These are phyloP conservation scores for Termitomyces sp. DNA, from an alignment of 768 basidiomycete genomes.

Conservation along the genomic window DNA sequence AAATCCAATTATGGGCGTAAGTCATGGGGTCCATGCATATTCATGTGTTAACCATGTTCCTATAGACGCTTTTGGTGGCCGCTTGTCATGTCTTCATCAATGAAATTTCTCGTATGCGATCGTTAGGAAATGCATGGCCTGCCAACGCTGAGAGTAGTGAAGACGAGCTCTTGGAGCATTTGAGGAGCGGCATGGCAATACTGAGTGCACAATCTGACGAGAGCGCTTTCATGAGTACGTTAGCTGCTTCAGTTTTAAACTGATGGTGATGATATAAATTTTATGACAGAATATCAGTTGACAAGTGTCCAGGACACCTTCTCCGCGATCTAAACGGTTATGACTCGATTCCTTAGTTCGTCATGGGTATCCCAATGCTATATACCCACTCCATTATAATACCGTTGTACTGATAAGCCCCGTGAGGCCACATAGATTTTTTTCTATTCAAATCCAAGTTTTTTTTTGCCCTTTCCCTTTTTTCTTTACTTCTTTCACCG, in stretches of 20 bases:
- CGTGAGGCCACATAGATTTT: background rate
- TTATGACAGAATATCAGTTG: conserved; percentile 37
- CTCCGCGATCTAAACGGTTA: conserved; percentile 28
- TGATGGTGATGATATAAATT: background rate
- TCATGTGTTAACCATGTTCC: conserved; percentile 5
- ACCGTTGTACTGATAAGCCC: conserved; percentile 9
- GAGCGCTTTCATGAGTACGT: conserved; percentile 44
- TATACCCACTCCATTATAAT: conserved; percentile 15
- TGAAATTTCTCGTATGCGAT: conserved; percentile 40
- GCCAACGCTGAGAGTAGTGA: conserved; percentile 26
- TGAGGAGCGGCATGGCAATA: conserved; percentile 36
- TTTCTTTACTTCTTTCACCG: background rate
- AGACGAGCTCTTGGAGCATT: conserved; percentile 37
- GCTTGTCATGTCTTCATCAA: conserved; percentile 45
- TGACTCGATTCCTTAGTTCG: background rate
- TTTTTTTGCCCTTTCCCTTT: background rate
- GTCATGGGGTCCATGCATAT: conserved; percentile 18
- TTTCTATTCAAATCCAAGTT: background rate
- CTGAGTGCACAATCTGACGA: conserved; percentile 43
- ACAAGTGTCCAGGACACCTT: conserved; percentile 45
- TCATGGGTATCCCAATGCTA: background rate
- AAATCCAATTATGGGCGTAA: conserved; percentile 52
- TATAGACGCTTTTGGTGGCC: conserved; percentile 43
- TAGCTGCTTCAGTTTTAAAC: background rate
- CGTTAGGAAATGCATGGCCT: conserved; percentile 28